Percentiles rank a stretch among this genome's conserved stretches.
Evolutionary conservation across 139 green algal genomes (phyloP).

Genomic region (Zygnema circumcarinatum): DNA sequence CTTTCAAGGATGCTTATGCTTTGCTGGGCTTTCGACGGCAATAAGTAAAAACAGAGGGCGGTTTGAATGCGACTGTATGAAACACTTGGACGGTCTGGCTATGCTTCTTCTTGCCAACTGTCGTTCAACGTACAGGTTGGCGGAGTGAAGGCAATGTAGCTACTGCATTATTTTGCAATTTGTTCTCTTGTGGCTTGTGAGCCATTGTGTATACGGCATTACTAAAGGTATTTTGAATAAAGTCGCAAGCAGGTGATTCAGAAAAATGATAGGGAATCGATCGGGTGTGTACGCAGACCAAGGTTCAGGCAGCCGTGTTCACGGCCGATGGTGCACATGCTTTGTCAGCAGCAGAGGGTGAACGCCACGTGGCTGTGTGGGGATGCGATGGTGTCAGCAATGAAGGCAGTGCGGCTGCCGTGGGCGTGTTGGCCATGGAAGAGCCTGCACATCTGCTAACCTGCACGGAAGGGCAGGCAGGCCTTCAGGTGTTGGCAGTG

Average conservation of each 20-base stretch:
- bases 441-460: constrained; percentile 18
- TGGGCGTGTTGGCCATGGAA: constrained; percentile 33
- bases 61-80: no score
- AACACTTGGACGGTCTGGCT: no score
- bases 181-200: neutral
- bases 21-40: neutral
- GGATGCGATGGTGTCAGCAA: neutral
- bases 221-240: constrained; percentile 3
- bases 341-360: constrained; percentile 65
- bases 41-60: constrained; percentile 22
- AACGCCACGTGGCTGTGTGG: constrained; percentile 74
- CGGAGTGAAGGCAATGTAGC: no score
- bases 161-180: no score
- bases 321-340: constrained; percentile 63
- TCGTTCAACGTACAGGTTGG: no score
- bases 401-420: neutral
- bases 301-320: constrained; percentile 59
- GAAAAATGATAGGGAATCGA: constrained; percentile 18
- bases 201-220: constrained; percentile 17
- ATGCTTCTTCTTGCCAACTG: no score
- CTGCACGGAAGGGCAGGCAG: neutral
- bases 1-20: constrained; percentile 17
- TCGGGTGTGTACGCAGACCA: neutral
- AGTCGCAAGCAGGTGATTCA: neutral
- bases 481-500: constrained; percentile 36